These are phyloP conservation scores for Sporothrix mexicana DNA, from an alignment of 2,329 filamentous ascomycete genomes.

Conservation along the genomic window DNA sequence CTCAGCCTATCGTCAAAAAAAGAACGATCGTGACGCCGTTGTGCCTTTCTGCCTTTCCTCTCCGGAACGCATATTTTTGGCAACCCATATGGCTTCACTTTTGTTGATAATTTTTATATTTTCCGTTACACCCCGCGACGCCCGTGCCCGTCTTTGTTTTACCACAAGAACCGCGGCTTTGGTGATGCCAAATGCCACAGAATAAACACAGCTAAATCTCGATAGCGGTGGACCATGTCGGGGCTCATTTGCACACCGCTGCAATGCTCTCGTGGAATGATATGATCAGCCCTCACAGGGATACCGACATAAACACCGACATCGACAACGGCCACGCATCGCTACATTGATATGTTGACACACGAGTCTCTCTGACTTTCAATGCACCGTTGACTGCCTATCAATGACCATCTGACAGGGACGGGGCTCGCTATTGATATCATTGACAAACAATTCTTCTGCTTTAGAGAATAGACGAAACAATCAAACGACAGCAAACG, in stretches of 20 bases:
- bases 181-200: not conserved
- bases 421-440: not conserved
- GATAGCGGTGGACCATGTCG: not conserved
- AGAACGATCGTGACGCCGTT: constrained; percentile 1
- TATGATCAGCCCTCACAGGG: not conserved
- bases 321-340: constrained; percentile 6
- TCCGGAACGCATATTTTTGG: not conserved
- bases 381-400: not conserved
- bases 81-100: not conserved
- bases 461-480: constrained; percentile 3
- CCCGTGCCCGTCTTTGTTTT: constrained; percentile 8
- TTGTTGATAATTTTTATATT: not conserved
- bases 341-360: not conserved
- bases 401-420: not conserved
- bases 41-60: not conserved
- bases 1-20: not conserved
- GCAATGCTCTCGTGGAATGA: not conserved
- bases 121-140: constrained; percentile 14
- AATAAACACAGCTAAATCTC: not conserved
- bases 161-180: constrained; percentile 9
- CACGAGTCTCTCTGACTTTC: not conserved
- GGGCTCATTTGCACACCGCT: not conserved
- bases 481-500: not conserved
- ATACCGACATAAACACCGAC: not conserved
- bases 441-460: not conserved